Conservation (phyloP, 208 protist genomes). For the Trypanosoma brucei region DNA sequence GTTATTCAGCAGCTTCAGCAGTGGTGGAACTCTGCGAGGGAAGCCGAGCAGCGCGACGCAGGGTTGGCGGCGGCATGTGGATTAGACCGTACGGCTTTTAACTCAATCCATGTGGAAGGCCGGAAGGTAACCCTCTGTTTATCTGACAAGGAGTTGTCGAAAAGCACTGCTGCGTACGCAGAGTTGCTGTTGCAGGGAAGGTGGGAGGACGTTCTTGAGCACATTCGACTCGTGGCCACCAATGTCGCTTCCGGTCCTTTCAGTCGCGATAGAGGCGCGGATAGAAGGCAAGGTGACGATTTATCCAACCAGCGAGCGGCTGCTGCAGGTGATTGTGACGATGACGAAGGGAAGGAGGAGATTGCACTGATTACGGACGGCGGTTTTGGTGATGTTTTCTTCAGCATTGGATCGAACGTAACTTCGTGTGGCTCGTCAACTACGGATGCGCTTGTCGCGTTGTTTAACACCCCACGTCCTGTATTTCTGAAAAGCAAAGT, state of each 20-base stretch:
- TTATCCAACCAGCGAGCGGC: neutral
- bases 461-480: slow-evolving; percentile 22
- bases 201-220: slow-evolving; percentile 18
- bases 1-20: slow-evolving; percentile 17
- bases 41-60: slow-evolving; percentile 21
- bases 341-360: neutral
- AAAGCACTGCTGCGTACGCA: slow-evolving; percentile 10
- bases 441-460: slow-evolving; percentile 2
- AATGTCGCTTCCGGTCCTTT: neutral
- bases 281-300: neutral
- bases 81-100: slow-evolving; percentile 25
- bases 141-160: neutral
- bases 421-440: neutral
- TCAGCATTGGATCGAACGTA: neutral
- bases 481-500: slow-evolving; percentile 19
- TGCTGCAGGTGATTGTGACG: no score
- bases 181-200: slow-evolving; percentile 24
- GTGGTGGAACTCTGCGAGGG: slow-evolving; percentile 24
- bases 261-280: neutral
- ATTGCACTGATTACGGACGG: slow-evolving; percentile 1
- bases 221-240: slow-evolving; percentile 3
- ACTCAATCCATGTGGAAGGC: slow-evolving; percentile 22
- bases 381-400: neutral
- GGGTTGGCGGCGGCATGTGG: slow-evolving; percentile 19
- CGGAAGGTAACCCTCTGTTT: slow-evolving; percentile 18